Evolutionary conservation across 1,139 yeast genomes (phyloP), one percentile per base, ranked within the genome.

Genomic region (Suhomyces anneliseae): DNA sequence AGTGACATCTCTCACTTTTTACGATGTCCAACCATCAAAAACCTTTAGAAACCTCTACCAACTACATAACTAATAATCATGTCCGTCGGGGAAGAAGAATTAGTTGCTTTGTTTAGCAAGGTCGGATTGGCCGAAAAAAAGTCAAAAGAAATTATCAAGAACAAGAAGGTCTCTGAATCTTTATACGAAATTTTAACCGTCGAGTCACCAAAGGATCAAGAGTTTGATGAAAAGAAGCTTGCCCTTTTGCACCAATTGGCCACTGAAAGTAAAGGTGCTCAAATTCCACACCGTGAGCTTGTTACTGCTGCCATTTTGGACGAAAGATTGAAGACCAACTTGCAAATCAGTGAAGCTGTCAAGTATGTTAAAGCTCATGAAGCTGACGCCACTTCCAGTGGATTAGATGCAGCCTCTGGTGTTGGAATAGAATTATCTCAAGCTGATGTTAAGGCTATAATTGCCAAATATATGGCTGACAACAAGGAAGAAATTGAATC

Each of bases 281-380:
- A 70, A 8, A 42, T 71, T 11, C 61, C 70, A 4, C 68, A 79
- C 47, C 72, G 90, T 45, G 65, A 70, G 11, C 60, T 79, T 49
- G 71, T 89, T 36, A 77, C 85, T 26, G 70, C 72, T 44, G 90
- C 83, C 19, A 84, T 90, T 55, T 66, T 79, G 26, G 83, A 79
- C 48, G 90, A 82, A 14, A 79, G 83, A 42, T 66, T 92, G 56
- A 81, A 79, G 60, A 78, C 89, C 9, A 75, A 79, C 46, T 79
- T 85, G 58, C 97, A 92, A 70, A 80, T 90, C 36, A 78, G 82
- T 44, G 97, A 90, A 56, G 97, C 88, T n/a, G 79, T 76, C 57
- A 82, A 87, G 62, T 90, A 87, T 59, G 74, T 88, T 45, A 79
- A 80, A 55, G 64, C 70, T 6, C 61, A 72, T 6, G 78, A 78